phyloP scores from a whole-genome alignment of 2,329 filamentous ascomycete genomes.

The Clonostachys byssicola region DNA sequence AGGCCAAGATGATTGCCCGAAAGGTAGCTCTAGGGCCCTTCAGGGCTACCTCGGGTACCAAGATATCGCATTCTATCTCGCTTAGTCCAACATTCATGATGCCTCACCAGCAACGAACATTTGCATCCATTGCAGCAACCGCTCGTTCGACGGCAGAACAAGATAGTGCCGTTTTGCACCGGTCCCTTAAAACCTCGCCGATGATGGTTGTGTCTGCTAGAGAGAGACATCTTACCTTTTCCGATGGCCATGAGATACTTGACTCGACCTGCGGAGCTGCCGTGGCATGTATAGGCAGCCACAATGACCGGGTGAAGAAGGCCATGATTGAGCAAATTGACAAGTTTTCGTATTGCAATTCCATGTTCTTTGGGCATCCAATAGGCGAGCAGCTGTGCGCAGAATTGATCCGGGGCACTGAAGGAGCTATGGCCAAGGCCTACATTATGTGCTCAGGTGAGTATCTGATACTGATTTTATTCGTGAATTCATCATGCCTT shows the following conservation, averaged over 20 bases:
- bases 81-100: no score
- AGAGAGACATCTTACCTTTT: slow-evolving; percentile 8
- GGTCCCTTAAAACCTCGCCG: slow-evolving; percentile 4
- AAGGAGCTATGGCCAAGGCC: slow-evolving; percentile 23
- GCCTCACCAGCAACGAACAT: no score
- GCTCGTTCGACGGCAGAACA: no score
- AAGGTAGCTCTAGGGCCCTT: no score
- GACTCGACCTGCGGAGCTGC: slow-evolving; percentile 8
- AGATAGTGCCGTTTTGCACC: slow-evolving; percentile 8
- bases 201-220: slow-evolving; percentile 6
- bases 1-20: no score
- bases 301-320: slow-evolving; percentile 8
- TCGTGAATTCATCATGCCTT: not conserved
- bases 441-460: slow-evolving; percentile 27
- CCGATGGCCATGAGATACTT: slow-evolving; percentile 5
- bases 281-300: slow-evolving; percentile 10
- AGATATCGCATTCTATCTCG: no score
- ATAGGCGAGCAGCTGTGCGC: slow-evolving; percentile 10
- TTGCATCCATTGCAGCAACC: no score
- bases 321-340: slow-evolving; percentile 12
- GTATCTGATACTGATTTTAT: slow-evolving; percentile 2
- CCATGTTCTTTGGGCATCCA: slow-evolving; percentile 14
- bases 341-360: slow-evolving; percentile 10
- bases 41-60: no score
- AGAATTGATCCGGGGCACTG: slow-evolving; percentile 20